Conservation (phyloP, 345 rosid genomes). For the Gossypium australe region DNA sequence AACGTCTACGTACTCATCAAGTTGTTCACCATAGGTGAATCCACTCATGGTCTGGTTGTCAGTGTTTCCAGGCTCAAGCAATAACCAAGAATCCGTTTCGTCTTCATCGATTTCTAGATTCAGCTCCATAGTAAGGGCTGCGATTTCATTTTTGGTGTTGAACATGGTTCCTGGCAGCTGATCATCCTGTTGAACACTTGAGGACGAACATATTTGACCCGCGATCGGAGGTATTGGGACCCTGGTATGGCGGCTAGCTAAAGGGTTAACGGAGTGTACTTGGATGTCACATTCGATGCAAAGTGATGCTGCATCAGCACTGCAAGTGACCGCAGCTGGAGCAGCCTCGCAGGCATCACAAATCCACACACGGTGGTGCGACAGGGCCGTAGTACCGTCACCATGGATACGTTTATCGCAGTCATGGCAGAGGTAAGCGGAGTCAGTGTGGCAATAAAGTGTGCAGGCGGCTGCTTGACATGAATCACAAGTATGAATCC, state of each 20-base stretch:
- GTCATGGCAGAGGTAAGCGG: slow-evolving; percentile 22
- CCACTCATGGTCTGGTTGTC: slow-evolving; percentile 16
- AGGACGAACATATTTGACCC: not conserved
- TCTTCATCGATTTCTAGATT: slow-evolving; percentile 15
- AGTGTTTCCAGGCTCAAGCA: slow-evolving; percentile 20
- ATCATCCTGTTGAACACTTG: slow-evolving; percentile 3
- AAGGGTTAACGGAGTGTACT: slow-evolving; percentile 26
- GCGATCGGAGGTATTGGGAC: slow-evolving; percentile 19
- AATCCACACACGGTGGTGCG: slow-evolving; percentile 29
- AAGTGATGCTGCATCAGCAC: slow-evolving; percentile 34
- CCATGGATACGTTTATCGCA: slow-evolving; percentile 26
- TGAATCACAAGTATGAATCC: slow-evolving; percentile 20
- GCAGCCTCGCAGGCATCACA: slow-evolving; percentile 26
- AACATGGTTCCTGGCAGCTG: not conserved
- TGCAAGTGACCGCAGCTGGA: slow-evolving; percentile 29
- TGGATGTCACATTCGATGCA: slow-evolving; percentile 25
- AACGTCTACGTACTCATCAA: slow-evolving; percentile 18
- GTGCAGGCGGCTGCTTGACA: slow-evolving; percentile 27
- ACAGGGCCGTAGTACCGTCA: not conserved
- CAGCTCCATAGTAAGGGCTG: not conserved
- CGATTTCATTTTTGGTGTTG: slow-evolving; percentile 1
- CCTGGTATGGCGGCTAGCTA: slow-evolving; percentile 16
- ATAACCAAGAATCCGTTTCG: slow-evolving; percentile 28
- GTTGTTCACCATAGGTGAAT: slow-evolving; percentile 11
- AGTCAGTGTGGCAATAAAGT: slow-evolving; percentile 28